A percentile compares a stretch with the other conserved stretches of the same genome.
phyloP scores from a whole-genome alignment of 2,329 filamentous ascomycete species.

The Volutella citrinella region DNA sequence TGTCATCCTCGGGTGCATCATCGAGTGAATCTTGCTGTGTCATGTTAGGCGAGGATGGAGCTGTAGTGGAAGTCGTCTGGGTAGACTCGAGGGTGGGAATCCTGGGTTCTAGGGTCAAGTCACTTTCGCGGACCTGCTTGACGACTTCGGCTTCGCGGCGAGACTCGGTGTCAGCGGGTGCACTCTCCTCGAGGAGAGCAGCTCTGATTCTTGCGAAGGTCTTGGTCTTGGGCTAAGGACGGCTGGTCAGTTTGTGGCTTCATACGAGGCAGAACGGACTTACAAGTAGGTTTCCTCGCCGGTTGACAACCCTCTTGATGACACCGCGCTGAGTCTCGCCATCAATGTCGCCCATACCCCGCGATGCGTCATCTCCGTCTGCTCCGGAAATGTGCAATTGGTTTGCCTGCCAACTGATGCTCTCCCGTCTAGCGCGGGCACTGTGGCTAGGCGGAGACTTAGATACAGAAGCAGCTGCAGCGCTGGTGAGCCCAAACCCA shows the following conservation, averaged over 20 bases:
- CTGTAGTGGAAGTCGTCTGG: conserved; percentile 52
- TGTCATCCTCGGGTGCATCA: conserved; percentile 67
- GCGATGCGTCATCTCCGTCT: conserved; percentile 60
- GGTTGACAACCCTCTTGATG: conserved; percentile 77
- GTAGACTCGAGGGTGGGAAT: conserved; percentile 43
- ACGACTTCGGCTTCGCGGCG: conserved; percentile 93
- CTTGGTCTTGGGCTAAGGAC: conserved; percentile 83
- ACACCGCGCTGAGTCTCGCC: conserved; percentile 68
- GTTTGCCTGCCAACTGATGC: conserved; percentile 85
- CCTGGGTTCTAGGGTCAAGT: conserved; percentile 59
- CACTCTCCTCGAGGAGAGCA: conserved; percentile 81
- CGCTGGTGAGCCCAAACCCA: conserved; percentile 50
- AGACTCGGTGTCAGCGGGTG: conserved; percentile 84
- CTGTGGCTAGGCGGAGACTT: conserved; percentile 67
- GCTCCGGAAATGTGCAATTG: conserved; percentile 80
- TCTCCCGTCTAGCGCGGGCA: conserved; percentile 69
- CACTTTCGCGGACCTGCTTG: conserved; percentile 88
- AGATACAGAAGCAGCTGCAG: conserved; percentile 48
- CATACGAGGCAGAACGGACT: conserved; percentile 29
- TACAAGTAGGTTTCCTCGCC: conserved; percentile 85
- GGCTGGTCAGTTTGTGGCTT: background rate
- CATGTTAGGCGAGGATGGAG: conserved; percentile 67
- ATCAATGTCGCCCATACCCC: conserved; percentile 62
- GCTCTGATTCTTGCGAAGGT: conserved; percentile 91
- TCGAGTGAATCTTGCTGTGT: conserved; percentile 64